A percentile compares a stretch with the other conserved stretches of the same genome.
Conservation (phyloP, 2,329 filamentous ascomycete species). For the Coniochaeta hoffmannii region DNA sequence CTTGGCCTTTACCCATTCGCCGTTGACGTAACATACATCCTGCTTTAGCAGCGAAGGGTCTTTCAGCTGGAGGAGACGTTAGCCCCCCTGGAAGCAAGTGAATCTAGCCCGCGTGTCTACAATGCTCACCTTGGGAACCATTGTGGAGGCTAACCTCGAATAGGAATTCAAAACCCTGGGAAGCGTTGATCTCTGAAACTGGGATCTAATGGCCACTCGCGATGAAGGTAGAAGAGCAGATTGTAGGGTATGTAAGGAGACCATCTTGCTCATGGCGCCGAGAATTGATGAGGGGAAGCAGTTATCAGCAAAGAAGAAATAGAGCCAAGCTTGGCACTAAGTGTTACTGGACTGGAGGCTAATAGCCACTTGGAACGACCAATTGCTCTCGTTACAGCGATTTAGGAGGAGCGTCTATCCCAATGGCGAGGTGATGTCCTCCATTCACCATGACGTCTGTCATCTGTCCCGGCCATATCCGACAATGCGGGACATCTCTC, state of each 20-base stretch:
- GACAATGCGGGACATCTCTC: not conserved
- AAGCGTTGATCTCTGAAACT: conserved; percentile 20
- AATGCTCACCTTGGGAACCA: conserved; percentile 34
- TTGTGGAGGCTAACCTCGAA: conserved; percentile 31
- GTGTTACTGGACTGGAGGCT: not conserved
- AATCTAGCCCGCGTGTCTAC: not conserved
- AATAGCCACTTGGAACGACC: not conserved
- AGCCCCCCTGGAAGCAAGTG: not conserved
- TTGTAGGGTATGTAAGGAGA: conserved; percentile 11
- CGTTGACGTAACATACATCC: conserved; percentile 78
- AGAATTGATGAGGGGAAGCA: not conserved
- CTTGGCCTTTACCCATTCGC: conserved; percentile 79
- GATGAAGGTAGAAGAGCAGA: conserved; percentile 17
- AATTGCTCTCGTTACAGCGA: not conserved
- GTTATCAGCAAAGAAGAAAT: not conserved
- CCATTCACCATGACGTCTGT: not conserved
- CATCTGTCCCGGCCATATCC: not conserved
- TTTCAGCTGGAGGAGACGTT: conserved; percentile 49
- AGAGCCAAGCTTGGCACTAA: not conserved
- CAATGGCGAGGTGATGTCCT: not conserved
- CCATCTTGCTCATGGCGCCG: conserved; percentile 7
- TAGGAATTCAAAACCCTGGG: conserved; percentile 14
- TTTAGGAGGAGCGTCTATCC: not conserved
- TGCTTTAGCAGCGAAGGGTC: conserved; percentile 79
- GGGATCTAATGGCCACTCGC: conserved; percentile 15